Evolutionary conservation across 2,329 filamentous ascomycete genomes (phyloP), one percentile per base, ranked within the genome.

Genomic region (Epichloe sylvatica): DNA sequence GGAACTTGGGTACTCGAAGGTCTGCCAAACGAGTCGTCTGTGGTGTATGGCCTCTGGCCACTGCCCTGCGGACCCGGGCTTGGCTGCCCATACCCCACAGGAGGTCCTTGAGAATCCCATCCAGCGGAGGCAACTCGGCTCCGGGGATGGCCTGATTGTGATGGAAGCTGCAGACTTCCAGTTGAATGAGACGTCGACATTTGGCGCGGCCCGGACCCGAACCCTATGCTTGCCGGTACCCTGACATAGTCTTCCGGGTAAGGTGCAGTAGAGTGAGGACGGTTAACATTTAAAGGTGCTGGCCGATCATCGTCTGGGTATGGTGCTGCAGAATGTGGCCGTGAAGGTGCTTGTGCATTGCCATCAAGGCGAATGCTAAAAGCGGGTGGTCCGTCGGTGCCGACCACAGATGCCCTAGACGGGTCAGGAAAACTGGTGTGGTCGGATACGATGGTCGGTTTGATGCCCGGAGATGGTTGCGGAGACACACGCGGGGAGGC

Each of bases 221-320:
- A 71, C 47, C 71, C 67, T 3, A 70, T 63, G 2, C 66, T 52
- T 55, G 63, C 48, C 53, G 60, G 49, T 45, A 54, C 55, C 30
- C 55, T 59, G 47, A 68, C 59, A 47, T 77, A 75, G 49, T 77
- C 74, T 41, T 77, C 75, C 3, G 75, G 75, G 52, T 78, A 78
- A 0, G 75, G 75, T 0, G 70, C 70, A 3, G 66, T 62, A 3
- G 75, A 74, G 50, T 68, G 69, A 4, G 74, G 66, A 36, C 74
- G 67, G 46, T 57, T 61, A 17, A 70, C 52, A 50, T 63, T 69
- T 42, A 73, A 62, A n/a, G 70, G 72, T 44, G 74, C 70, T 19
- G 79, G 75, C 48, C 72, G 70, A 55, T 85, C 81, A 55, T 86
- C 83, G 46, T 81, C 74, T 0, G 84, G 84, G 57, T 89, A 89